Base-by-base conservation (phyloP, 768 basidiomycete genomes). In the Coprinopsis sp. region DNA sequence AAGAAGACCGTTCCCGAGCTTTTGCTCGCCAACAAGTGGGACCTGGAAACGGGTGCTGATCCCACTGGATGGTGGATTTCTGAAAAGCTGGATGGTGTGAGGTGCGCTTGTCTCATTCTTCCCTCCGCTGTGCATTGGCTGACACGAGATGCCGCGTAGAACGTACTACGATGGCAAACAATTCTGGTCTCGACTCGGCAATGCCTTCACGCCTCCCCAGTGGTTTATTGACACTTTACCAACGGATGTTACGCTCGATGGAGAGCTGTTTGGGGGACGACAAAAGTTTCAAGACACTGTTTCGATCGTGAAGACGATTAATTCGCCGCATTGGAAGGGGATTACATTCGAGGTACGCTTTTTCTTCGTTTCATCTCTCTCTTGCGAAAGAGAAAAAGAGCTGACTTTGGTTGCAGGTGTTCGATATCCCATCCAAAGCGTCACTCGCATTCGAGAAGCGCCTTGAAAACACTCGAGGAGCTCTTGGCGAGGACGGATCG, bases 61-160 rank as follows among this genome's bases (percentile, higher is more conserved):
- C 78, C 78, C 1, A 69, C 70, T 13, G 78, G 77, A 1, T 82
- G 77, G 77, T 79, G 76, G 76, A 71, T 79, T 24, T 78, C 76
- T 2, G 79, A 82, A 53, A 81, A 82, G 56, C 55, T 82, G 39
- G 79, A 82, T 58, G 79, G 79, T 46, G 78, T 81, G 27, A 64
- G 79, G 78, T 79, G 27, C 6, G 43, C 34, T 6, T 23, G 37
- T 31, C n/a, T n/a, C 29, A 31, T 8, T 8, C n/a, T 8, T 31
- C 8, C 8, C 29, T n/a, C 8, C 29, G 8, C 29, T 31, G 8
- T 31, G 29, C 29, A 8, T 31, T 31, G 8, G n/a, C n/a, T n/a
- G n/a, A n/a, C n/a, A n/a, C n/a, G 18, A 4, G n/a, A 5, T 38
- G 14, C n/a, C 22, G 22, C 46, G 11, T 38, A 78, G 79, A 24